A percentile compares a stretch with the other conserved stretches of the same genome.
Evolutionary conservation across 257 asterid genomes (phyloP).

Genomic region (Apocynum venetum): DNA sequence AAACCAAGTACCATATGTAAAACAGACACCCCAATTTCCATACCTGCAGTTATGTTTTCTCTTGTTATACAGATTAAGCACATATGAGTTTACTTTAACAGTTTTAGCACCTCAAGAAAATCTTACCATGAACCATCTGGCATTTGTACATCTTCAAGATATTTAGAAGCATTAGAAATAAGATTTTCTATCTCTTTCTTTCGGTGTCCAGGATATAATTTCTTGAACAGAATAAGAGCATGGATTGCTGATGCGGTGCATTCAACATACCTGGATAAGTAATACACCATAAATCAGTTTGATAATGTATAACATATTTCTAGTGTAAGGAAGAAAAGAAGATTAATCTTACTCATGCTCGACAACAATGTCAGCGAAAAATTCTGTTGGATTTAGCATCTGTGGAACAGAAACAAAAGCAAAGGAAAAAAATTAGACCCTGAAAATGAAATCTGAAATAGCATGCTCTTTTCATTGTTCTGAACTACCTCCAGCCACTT

Average conservation of each 20-base stretch:
- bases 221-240: conserved; percentile 24
- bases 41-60: conserved; percentile 10
- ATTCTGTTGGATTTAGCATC: conserved; percentile 31
- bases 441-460: background rate
- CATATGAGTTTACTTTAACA: background rate
- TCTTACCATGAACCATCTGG: conserved; percentile 35
- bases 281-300: background rate
- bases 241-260: conserved; percentile 35
- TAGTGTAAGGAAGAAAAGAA: background rate
- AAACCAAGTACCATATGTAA: conserved; percentile 35
- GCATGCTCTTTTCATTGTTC: background rate
- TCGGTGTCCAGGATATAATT: conserved; percentile 25
- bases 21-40: conserved; percentile 32
- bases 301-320: background rate
- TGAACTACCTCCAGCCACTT: conserved; percentile 73
- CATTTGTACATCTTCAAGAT: conserved; percentile 25
- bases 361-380: conserved; percentile 27
- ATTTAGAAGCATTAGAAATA: conserved; percentile 16
- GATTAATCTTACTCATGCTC: conserved; percentile 26
- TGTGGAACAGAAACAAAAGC: background rate
- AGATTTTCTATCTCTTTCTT: conserved; percentile 25
- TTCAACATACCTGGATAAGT: conserved; percentile 26
- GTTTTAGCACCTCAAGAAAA: background rate
- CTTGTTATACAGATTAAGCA: background rate
- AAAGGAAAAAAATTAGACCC: background rate